Percentiles rank a stretch among this genome's conserved stretches.
phyloP scores from a whole-genome alignment of 768 basidiomycete genomes.

The Rhodotorula babjevae region DNA sequence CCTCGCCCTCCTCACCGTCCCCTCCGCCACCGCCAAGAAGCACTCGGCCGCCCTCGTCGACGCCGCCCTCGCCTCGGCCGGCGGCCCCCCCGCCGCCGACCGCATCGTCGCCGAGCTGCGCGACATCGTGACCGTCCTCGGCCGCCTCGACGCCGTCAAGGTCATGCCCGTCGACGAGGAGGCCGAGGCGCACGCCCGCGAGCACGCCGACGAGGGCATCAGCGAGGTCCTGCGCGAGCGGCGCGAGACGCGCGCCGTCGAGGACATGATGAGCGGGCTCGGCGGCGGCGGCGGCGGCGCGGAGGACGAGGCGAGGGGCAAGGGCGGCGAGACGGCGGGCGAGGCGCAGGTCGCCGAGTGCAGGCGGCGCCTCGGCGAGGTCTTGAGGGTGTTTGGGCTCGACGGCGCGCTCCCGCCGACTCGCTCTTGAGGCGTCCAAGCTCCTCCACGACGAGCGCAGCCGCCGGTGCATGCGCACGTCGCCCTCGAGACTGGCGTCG shows the following conservation, averaged over 20 bases:
- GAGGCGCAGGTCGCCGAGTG: constrained; percentile 20
- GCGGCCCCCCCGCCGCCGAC: constrained; percentile 18
- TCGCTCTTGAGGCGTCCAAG: constrained; percentile 1
- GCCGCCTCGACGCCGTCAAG: constrained; percentile 62
- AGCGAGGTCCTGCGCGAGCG: constrained; percentile 28
- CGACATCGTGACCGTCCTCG: constrained; percentile 58
- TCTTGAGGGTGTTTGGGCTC: constrained; percentile 25
- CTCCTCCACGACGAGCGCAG: too few relatives aligned
- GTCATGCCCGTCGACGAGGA: constrained; percentile 71
- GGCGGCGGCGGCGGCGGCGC: neutral
- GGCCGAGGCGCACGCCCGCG: constrained; percentile 65
- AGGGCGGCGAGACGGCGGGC: neutral
- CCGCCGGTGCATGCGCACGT: neutral
- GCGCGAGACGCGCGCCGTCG: constrained; percentile 37
- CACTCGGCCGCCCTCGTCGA: constrained; percentile 40
- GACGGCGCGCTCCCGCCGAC: constrained; percentile 8
- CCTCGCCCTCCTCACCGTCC: constrained; percentile 50
- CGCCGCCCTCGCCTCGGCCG: constrained; percentile 48
- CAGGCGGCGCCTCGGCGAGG: constrained; percentile 1
- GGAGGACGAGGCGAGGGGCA: neutral
- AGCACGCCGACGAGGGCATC: constrained; percentile 43
- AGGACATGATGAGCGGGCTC: constrained; percentile 26
- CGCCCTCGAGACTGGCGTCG: too few relatives aligned
- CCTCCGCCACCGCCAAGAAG: constrained; percentile 19
- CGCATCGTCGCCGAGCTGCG: constrained; percentile 40